Base-by-base conservation (phyloP, 192 early-diverging fungal species). In the Jimgerdemannia lactiflua region DNA sequence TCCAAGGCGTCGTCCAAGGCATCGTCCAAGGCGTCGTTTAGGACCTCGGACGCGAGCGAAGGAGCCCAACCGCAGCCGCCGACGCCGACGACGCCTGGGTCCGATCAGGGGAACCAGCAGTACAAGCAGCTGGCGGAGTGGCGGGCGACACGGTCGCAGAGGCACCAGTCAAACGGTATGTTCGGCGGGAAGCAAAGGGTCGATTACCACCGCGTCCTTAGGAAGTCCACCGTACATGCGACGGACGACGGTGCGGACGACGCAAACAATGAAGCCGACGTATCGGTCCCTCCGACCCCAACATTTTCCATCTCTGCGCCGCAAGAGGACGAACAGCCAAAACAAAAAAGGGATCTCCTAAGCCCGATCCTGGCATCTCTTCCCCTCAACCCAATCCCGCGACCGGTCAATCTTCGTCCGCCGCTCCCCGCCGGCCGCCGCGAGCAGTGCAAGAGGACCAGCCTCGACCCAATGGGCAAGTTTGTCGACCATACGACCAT, bases 51-150 rank as follows among this genome's bases (percentile, higher is more conserved):
- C 29, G 29, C 29, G 29, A 29, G 29, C 29, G 29, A 29, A 29
- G 49, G 8, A 59, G 49, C 6, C 14, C 0, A 59, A 59, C 49
- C 6, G 49, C 49, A 59, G 49, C 49, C 29, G 29, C 29, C 29
- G 29, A 29, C 29, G 29, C 29, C 29, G 29, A 29, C 29, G 29
- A 29, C 29, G 29, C 29, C 29, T 1, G 29, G 29, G 1, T 29
- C 29, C 29, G 29, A 59, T 10, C 8, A 2, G 49, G 14, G 49
- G 6, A 59, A 59, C 14, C 49, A 59, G 14, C 67, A 68, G 6
- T 68, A 68, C 67, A 68, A 20, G 18, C 40, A 20, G 9, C 40
- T 68, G 67, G 67, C 67, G 8, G 29, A 68, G 40, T 68, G 67
- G 67, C 19, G 67, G 6, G 14, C 49, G 14, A 59, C 14, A 10